Evolutionary conservation across 345 rosid genomes (phyloP).

Genomic region (Litchi chinensis): DNA sequence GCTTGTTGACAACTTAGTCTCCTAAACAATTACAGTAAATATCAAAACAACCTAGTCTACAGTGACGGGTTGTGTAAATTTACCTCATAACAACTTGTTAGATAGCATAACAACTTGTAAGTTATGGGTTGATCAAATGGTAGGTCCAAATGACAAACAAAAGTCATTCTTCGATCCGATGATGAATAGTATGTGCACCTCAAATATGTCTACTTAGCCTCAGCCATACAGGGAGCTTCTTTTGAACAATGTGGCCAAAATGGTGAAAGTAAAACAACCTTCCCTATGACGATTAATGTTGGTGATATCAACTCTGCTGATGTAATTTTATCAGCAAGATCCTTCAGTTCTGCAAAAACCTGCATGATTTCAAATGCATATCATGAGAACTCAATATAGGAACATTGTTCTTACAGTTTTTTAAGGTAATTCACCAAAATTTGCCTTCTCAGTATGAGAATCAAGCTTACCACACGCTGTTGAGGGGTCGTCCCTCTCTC

Average conservation of each 20-base stretch:
- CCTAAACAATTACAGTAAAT: neutral
- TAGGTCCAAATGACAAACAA: neutral
- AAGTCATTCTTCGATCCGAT: neutral
- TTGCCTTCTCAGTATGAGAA: neutral
- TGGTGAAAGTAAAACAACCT: slow-evolving; percentile 88
- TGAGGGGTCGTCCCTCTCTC: slow-evolving; percentile 87
- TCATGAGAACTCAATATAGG: neutral
- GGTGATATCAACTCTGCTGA: slow-evolving; percentile 70
- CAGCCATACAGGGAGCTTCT: slow-evolving; percentile 44
- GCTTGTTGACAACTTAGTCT: neutral
- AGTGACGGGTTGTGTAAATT: neutral
- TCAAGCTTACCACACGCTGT: slow-evolving; percentile 68
- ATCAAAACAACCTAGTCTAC: neutral
- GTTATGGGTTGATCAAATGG: neutral
- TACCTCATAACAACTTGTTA: neutral
- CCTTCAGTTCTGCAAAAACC: slow-evolving; percentile 83
- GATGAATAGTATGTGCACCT: neutral
- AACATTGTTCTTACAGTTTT: neutral
- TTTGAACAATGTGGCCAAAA: slow-evolving; percentile 60
- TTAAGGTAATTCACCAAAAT: neutral
- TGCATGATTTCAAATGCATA: slow-evolving; percentile 26
- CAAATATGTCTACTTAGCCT: slow-evolving; percentile 27
- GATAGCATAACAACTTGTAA: too few species aligned
- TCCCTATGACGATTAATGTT: slow-evolving; percentile 82
- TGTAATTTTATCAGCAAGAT: slow-evolving; percentile 68